Base-by-base conservation (phyloP, 164 flowering plant species). In the Vitis riparia region DNA sequence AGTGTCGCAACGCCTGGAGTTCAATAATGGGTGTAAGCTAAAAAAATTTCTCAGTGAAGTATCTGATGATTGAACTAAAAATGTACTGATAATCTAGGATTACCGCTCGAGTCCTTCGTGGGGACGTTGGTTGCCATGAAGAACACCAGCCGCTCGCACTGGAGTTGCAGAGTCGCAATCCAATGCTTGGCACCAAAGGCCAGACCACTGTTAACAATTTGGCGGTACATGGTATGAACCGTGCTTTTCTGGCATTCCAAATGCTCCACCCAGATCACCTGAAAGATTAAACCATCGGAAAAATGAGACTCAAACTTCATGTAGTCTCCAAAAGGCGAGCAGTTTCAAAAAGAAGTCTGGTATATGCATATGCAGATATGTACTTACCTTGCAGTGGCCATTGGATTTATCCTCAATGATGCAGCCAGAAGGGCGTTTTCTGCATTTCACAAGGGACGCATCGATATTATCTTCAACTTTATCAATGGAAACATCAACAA, bases 61-160 rank as follows among this genome's bases (percentile, higher is more conserved):
- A 8, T 5, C n/a, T 3, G 4, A 58, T 16, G 12, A 51, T 6
- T 27, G 23, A 8, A 11, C 14, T 11, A 30, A 19, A 17, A 14
- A 37, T 37, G 44, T 37, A 37, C 53, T 55, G 6, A 16, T 12
- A 47, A 13, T 19, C 48, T 19, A 27, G 49, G 58, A 72, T 79
- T 78, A 96, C 99, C 98, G 59, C 70, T 86, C 61, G 99, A 90
- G 76, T 93, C 99, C 77, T 91, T 93, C 13, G 91, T 88, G 9
- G 99, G 99, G 62, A 96, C 91, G 76, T 96, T 93, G 71, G 99
- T 96, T n/a, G 99, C 99, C 95, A 90, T 86, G 82, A 83, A 85
- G 88, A 93, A 96, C 12, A 92, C 92, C 6, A 88, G 83, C 14
- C 91, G 82, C 71, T 96, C 97, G 47, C 99, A 96, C 57, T 96